Evolutionary conservation across 257 asterid species (phyloP).

Genomic region (Solanum chmielewskii): DNA sequence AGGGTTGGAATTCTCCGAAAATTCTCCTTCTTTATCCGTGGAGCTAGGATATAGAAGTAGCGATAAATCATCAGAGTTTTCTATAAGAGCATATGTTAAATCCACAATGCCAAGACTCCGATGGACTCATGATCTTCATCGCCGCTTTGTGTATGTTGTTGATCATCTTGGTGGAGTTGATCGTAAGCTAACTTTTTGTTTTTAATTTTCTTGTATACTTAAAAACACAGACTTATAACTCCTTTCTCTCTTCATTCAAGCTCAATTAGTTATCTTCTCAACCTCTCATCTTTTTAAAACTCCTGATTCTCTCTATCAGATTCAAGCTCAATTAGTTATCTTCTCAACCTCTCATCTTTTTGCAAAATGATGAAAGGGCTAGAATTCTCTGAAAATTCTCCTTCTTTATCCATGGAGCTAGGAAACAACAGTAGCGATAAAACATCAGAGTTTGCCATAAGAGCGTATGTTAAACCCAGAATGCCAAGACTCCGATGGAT

Average conservation of each 20-base stretch:
- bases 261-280: no score
- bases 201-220: no score
- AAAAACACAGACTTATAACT: no score
- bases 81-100: conserved; percentile 49
- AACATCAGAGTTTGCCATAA: conserved; percentile 10
- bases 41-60: neutral
- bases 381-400: neutral
- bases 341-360: no score
- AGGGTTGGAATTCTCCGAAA: neutral
- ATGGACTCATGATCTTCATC: conserved; percentile 69
- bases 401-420: conserved; percentile 8
- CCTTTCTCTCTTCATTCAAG: no score
- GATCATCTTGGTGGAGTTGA: conserved; percentile 67
- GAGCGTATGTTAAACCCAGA: conserved; percentile 53
- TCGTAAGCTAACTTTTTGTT: conserved; percentile 9
- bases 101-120: conserved; percentile 46
- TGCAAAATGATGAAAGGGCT: neutral
- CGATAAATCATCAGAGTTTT: neutral
- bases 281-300: no score
- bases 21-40: conserved; percentile 9
- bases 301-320: no score
- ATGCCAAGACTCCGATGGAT: conserved; percentile 27
- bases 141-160: conserved; percentile 46
- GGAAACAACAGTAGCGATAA: neutral
- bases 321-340: no score